Evolutionary conservation across 192 early-diverging fungal genomes (phyloP), one percentile per base, ranked within the genome.

Genomic region (Diversispora epigaea): DNA sequence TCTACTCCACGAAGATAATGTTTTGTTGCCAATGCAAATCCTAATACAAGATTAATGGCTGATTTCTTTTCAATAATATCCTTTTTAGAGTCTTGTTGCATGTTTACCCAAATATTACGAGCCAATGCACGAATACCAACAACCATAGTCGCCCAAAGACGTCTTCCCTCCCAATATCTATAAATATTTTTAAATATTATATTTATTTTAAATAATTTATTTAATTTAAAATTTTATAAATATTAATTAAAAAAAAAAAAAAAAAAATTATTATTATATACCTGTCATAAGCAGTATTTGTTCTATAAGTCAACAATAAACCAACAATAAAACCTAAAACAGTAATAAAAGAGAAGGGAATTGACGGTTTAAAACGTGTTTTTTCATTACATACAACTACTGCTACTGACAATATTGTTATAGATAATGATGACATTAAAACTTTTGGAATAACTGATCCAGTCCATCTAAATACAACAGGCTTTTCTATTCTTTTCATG

Each of bases 141-240:
- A 43, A 87, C 85, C 74, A 95, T 78, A 15, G 86, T 84, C 39
- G 87, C 87, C 94, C 94, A 98, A n/a, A 89, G 78, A 73, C 91
- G 86, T 52, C 96, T 87, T 15, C 93, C 96, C 80, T 96, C 96
- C 90, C 89, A 95, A 83, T 89, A 96, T 43, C 94, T 84, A 75
- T 91, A 80, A 88, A 85, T 9, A 6, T 17, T 39, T 71, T 54
- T 39, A 57, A 45, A 52, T n/a, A n/a, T n/a, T n/a, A n/a, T n/a
- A n/a, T n/a, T n/a, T n/a, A n/a, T n/a, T n/a, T n/a, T n/a, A n/a
- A n/a, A n/a, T n/a, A 55, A 54, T 11, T 15, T 17, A 43, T 43
- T 32, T 44, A n/a, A 9, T 46, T 45, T 25, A 3, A 49, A 21
- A 6, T 17, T 17, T 25, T 7, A 25, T 21, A 39, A 66, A 54